Base-by-base conservation (phyloP, 1,284 basidiomycete species). In the Rhodotorula sp. region DNA sequence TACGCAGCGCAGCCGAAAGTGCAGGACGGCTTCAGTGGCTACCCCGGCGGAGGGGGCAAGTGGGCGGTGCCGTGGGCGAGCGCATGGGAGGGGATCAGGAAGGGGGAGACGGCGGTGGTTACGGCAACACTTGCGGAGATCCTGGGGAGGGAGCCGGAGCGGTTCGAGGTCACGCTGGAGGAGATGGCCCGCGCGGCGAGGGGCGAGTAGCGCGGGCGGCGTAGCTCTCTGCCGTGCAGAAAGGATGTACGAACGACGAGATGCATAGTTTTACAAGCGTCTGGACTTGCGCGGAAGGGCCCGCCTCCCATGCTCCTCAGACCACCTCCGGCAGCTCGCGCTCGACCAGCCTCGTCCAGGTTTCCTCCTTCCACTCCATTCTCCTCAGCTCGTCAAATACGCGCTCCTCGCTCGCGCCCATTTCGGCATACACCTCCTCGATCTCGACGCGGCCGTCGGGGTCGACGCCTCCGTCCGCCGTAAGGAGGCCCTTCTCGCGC, bases 331-430 rank as follows among this genome's bases (percentile, higher is more conserved):
- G 94, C 78, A 96, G 83, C 82, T 97, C 94, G 79, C 94, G 85
- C 74, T 88, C 87, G 74, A 94, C 88, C 69, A 97, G 82, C 71
- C 94, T 85, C 72, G 86, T 88, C 89, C 92, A 97, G 62, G 91
- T 91, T 76, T 88, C 91, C 79, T 95, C 92, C 80, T 88, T 92
- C 94, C 94, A 97, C 53, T 91, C 89, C 87, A 94, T 89, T 64
- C 85, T 84, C 72, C 89, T 86, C 50, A 94, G 88, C 55, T 87
- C 85, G 63, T 89, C 89, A 88, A 91, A 94, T 19, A 93, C 81
- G 1, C 86, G 86, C 76, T 93, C 90, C 81, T 96, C 94, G 71
- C 90, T 88, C 12, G 94, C 84, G 10, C 90, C 91, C 80, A 96
- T 94, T 69, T 92, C 90, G 78, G 90, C 90, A 80, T 96, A 92